Base-by-base conservation (phyloP, 805 yeast species). In the Cyberlindnera sargentensis region DNA sequence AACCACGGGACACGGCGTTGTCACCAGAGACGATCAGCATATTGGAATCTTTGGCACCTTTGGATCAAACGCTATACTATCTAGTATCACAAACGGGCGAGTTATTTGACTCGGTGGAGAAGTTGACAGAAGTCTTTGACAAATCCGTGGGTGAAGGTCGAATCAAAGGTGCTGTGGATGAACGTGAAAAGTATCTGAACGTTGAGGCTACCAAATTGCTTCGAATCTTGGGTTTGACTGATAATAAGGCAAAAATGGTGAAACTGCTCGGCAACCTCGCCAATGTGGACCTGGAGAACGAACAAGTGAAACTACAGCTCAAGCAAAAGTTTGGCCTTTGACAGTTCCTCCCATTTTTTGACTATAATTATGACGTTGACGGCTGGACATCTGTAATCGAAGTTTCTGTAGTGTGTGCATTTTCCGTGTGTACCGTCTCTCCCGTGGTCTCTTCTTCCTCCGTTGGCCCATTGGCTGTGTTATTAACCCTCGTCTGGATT, bases 41-140 rank as follows among this genome's bases (percentile, higher is more conserved):
- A 3, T 47, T 71, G 30, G 63, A 61, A 38, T 51, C 65, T 6
- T 53, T 74, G 25, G 61, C 69, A 10, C 79, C 80, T 4, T 48
- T 75, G 15, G 70, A 70, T 43, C 79, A 75, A 44, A 69, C 72
- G 6, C 52, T 75, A 9, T 64, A 66, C 50, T 75, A 71, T 47
- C 48, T 75, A 32, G 50, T 73, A 7, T 60, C 63, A 23, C 76
- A 75, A 49, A 70, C 69, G 6, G 63, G 65, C 31, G 68, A 57
- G 28, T 39, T 58, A 8, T 55, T 50, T 34, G 47, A 40, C 6
- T 30, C 51, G 34, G 45, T 47, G 40, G 26, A 44, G 11, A 28
- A 29, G 8, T 38, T 50, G 4, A 42, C 32, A 8, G 38, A 39
- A 5, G 33, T 40, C 3, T 46, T 57, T 11, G 39, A 44, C 11